Conservation (phyloP, 2,329 filamentous ascomycete species). For the Pyrenophora graminea region DNA sequence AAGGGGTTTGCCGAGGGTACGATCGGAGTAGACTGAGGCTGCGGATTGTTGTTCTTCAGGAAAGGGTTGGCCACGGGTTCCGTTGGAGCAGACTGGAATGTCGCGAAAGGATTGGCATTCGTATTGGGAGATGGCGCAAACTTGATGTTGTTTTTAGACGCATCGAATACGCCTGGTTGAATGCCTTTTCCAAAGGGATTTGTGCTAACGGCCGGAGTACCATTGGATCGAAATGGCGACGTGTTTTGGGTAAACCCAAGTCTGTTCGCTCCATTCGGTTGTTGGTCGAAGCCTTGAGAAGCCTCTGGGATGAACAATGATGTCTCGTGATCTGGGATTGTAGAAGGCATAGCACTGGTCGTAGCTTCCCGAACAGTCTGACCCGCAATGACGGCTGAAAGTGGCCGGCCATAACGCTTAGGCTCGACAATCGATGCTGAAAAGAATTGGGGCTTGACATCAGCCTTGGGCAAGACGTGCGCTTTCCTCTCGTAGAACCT, state of each 20-base stretch:
- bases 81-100: not conserved
- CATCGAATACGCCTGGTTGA: conserved; percentile 37
- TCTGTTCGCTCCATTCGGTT: not conserved
- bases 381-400: conserved; percentile 63
- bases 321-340: conserved; percentile 25
- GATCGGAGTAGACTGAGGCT: not conserved
- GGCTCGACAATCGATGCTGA: conserved; percentile 60
- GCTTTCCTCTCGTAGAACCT: conserved; percentile 40
- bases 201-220: conserved; percentile 1
- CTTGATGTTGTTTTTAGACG: conserved; percentile 31
- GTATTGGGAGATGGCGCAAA: conserved; percentile 23
- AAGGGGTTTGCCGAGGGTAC: conserved; percentile 14
- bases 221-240: conserved; percentile 23
- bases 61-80: conserved; percentile 12
- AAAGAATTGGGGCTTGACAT: conserved; percentile 55
- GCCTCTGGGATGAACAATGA: conserved; percentile 50
- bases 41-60: conserved; percentile 2
- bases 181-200: conserved; percentile 23
- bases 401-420: conserved; percentile 60
- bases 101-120: conserved; percentile 15
- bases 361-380: conserved; percentile 58
- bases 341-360: conserved; percentile 55
- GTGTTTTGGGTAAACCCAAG: conserved; percentile 22
- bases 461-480: conserved; percentile 22
- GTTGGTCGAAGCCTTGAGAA: conserved; percentile 19